Percentiles rank a stretch among this genome's conserved stretches.
Conservation (phyloP, 1,284 basidiomycete species). For the Sporisorium reilianum region DNA sequence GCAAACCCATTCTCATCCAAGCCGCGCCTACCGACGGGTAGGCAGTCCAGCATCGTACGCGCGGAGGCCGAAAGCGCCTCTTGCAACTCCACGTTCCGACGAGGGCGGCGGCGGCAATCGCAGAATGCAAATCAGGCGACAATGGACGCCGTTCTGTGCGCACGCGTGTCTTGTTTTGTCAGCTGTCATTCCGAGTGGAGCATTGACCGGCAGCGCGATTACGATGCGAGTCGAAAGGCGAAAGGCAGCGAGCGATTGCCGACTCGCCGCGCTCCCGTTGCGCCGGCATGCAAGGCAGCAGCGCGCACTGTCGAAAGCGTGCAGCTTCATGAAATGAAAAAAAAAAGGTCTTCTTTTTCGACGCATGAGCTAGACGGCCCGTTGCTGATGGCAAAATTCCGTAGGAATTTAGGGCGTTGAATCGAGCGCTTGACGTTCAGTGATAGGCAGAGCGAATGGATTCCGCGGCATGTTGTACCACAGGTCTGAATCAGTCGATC, state of each 20-base stretch:
- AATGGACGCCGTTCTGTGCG: background rate
- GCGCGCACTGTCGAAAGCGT: background rate
- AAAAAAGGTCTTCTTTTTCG: too few relatives aligned
- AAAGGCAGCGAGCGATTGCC: background rate
- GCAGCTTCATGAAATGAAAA: background rate
- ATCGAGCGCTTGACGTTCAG: too few relatives aligned
- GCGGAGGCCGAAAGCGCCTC: background rate
- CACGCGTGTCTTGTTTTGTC: too few relatives aligned
- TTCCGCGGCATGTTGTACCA: too few relatives aligned
- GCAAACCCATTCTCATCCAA: background rate
- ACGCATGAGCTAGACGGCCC: too few relatives aligned
- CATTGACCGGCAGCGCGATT: slow-evolving; percentile 7
- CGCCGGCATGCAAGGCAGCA: background rate
- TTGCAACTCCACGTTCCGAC: background rate
- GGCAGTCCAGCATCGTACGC: slow-evolving; percentile 1
- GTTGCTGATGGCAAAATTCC: too few relatives aligned
- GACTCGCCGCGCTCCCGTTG: background rate
- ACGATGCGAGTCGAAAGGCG: background rate
- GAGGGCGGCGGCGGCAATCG: background rate
- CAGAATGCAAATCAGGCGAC: slow-evolving; percentile 1
- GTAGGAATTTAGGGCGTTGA: too few relatives aligned
- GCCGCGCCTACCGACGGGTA: slow-evolving; percentile 1
- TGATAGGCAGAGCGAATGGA: too few relatives aligned
- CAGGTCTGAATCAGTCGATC: too few relatives aligned
- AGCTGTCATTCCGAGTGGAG: background rate